Conservation (phyloP, 768 basidiomycete species). For the Clathrus columnatus region DNA sequence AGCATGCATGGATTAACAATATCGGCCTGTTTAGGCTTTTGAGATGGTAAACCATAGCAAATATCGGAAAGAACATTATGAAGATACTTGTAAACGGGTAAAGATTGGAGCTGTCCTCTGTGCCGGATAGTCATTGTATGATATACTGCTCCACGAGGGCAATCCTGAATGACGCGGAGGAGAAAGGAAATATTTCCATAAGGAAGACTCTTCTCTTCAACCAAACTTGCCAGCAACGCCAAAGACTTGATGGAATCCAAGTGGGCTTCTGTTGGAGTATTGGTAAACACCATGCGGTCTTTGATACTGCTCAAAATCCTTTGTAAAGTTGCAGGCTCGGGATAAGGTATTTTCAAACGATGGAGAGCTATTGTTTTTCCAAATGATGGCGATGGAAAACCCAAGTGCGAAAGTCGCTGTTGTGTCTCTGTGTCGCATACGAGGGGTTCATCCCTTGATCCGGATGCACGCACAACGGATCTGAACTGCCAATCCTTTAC, state of each 20-base stretch:
- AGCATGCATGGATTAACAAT: constrained; percentile 13
- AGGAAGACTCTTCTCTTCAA: constrained; percentile 2
- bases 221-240: background rate
- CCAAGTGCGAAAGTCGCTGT: background rate
- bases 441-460: too few species aligned
- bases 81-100: constrained; percentile 24
- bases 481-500: constrained; percentile 54
- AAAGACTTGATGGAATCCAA: constrained; percentile 3
- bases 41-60: constrained; percentile 9
- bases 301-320: constrained; percentile 7
- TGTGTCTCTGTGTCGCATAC: background rate
- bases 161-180: constrained; percentile 1
- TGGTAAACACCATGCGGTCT: background rate
- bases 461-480: constrained; percentile 9
- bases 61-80: constrained; percentile 23
- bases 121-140: constrained; percentile 11
- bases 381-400: background rate
- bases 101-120: constrained; percentile 6
- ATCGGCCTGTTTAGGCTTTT: constrained; percentile 6
- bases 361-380: background rate
- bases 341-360: background rate
- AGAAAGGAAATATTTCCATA: constrained; percentile 2
- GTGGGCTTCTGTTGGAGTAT: background rate
- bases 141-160: background rate
- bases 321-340: constrained; percentile 1